These are phyloP conservation scores for Rhodotorula sp. DNA, from an alignment of 1,284 basidiomycete genomes.

Conservation along the genomic window DNA sequence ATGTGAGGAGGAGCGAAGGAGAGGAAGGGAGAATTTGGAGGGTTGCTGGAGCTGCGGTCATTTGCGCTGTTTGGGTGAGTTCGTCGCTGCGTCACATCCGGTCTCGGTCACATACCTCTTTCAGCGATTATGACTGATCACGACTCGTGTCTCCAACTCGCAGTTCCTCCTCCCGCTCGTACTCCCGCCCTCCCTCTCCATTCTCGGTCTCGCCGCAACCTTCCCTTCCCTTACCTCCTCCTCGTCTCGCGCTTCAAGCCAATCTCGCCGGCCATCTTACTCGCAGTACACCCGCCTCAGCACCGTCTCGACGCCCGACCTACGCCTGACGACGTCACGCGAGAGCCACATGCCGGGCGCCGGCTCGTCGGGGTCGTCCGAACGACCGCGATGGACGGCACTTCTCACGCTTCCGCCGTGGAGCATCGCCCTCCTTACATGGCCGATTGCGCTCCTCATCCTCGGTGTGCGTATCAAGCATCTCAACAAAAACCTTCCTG, in stretches of 20 bases:
- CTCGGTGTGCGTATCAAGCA: conserved; percentile 44
- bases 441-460: conserved; percentile 45
- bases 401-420: conserved; percentile 40
- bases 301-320: conserved; percentile 9
- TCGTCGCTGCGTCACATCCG: not conserved
- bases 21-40: conserved; percentile 6
- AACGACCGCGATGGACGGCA: conserved; percentile 26
- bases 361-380: not conserved
- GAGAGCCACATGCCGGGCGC: not conserved
- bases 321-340: not conserved
- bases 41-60: conserved; percentile 15
- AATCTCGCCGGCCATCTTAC: conserved; percentile 2
- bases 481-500: conserved; percentile 37
- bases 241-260: conserved; percentile 5
- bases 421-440: conserved; percentile 38
- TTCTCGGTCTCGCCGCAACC: conserved; percentile 28
- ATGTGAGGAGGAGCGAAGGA: conserved; percentile 23
- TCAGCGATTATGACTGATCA: too few relatives aligned
- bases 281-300: conserved; percentile 13
- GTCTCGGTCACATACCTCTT: too few relatives aligned
- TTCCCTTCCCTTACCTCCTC: conserved; percentile 33
- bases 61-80: conserved; percentile 34
- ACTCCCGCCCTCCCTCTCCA: conserved; percentile 19
- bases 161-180: conserved; percentile 32
- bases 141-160: too few relatives aligned